phyloP scores from a whole-genome alignment of 2,329 filamentous ascomycete genomes.

The Ophiostoma sp. region DNA sequence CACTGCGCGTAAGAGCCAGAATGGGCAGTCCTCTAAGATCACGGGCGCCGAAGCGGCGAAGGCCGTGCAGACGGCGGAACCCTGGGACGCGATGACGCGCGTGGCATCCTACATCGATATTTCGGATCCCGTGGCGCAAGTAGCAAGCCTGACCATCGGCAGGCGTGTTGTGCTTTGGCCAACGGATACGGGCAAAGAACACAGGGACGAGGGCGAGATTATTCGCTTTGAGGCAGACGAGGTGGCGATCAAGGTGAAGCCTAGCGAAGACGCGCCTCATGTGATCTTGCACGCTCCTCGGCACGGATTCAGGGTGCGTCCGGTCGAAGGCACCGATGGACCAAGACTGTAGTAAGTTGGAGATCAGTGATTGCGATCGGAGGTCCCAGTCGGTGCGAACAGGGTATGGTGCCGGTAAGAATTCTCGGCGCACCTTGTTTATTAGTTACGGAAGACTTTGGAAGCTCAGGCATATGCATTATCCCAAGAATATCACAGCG shows the following conservation, averaged over 20 bases:
- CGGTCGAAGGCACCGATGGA: constrained; percentile 27
- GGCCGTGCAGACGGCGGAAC: constrained; percentile 47
- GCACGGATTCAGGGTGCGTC: constrained; percentile 55
- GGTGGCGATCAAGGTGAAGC: constrained; percentile 56
- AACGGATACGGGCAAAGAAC: constrained; percentile 59
- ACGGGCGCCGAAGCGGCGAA: constrained; percentile 56
- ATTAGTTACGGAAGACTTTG: not conserved
- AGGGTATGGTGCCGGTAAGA: not conserved
- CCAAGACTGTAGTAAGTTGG: constrained; percentile 25
- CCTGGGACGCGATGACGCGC: constrained; percentile 51
- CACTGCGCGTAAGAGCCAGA: constrained; percentile 41
- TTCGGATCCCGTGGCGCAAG: constrained; percentile 48
- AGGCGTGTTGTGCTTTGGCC: constrained; percentile 60
- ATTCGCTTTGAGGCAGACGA: constrained; percentile 54
- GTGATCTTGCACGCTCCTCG: constrained; percentile 63
- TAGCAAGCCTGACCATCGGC: constrained; percentile 54
- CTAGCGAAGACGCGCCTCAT: constrained; percentile 39
- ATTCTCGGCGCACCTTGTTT: not conserved
- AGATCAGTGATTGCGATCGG: not conserved
- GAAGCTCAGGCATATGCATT: not conserved
- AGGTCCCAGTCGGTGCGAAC: not conserved
- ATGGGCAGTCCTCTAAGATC: constrained; percentile 38
- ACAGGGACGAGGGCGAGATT: constrained; percentile 59
- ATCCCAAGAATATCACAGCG: too few species aligned
- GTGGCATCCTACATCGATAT: constrained; percentile 25